Base-by-base conservation (phyloP, 805 yeast species). In the Nakazawaea wickerhamii region DNA sequence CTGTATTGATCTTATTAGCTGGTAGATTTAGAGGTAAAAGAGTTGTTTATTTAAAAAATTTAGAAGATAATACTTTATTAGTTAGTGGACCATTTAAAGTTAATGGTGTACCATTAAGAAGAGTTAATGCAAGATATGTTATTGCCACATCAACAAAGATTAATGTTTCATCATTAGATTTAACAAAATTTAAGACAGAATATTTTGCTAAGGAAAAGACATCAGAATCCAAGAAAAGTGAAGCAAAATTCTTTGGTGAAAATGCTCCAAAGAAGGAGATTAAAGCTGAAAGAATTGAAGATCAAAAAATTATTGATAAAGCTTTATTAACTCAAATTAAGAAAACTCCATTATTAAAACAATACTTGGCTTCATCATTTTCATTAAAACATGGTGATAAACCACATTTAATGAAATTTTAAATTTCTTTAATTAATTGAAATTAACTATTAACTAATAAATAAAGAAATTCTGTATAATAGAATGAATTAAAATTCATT, bases 21-120 rank as follows among this genome's bases (percentile, higher is more conserved):
- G 99, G 99, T 70, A 88, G 96, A 75, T 91, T 89, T 95, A 87
- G 99, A 76, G 99, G 99, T 72, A 93, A 91, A 85, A 90, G 98
- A 78, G 99, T 93, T 61, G 97, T 91, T 55, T 85, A 84, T 84
- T 82, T 91, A 71, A 91, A 91, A 83, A 75, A 82, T 71, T 81
- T 93, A 67, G 95, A 89, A 76, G 98, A 93, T 81, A 87, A 88
- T 88, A 91, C 97, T 54, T 77, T 91, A 63, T 84, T 91, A 66
- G 96, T 91, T 52, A 75, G 96, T 51, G 99, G 99, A 68, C 99
- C 99, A 63, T 93, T 91, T 95, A 91, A 93, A 82, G 87, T 91
- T 64, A 91, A 91, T 76, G 99, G 99, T 79, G 99, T 91, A 57
- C 98, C 99, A 70, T 80, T 91, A 71, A 89, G 98, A 84, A 87